Evolutionary conservation across 768 basidiomycete species (phyloP), one percentile per base, ranked within the genome.

Genomic region (Leucogyrophana mollusca): DNA sequence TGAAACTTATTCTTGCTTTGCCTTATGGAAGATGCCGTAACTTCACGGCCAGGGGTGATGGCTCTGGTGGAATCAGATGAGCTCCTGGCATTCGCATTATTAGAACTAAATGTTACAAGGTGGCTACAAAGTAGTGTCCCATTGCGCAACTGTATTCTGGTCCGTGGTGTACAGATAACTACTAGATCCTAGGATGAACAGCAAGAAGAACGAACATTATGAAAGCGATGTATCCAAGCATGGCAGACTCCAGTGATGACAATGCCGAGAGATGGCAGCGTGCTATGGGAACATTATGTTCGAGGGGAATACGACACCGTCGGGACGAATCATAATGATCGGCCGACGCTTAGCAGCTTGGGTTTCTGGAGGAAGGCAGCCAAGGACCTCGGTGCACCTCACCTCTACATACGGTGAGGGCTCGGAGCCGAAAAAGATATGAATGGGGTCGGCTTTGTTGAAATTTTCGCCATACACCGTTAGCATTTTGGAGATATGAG

Each of bases 381-480:
- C 88, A 17, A 90, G 66, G 14, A 90, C 88, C 69, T 94, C 90
- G 25, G 84, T 84, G 69, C 91, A 92, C 50, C 90, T 80, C 57
- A 93, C 83, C 69, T 92, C 90, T 51, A 87, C 86, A 61, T 82
- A 87, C n/a, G 87, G 85, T 47, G 88, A 90, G 43, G 85, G 88
- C 64, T 90, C 87, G 20, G 83, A 80, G 34, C 92, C 91, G 56
- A 94, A 91, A 76, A 90, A 94, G 43, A 94, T 82, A 36, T 77
- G 80, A 49, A 90, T 74, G 30, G 90, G 88, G 48, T 92, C 88
- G 32, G 77, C 65, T 73, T 91, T 92, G 59, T 78, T 81, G 65
- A 94, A 91, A 69, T 93, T 89, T 68, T 93, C 89, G 47, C 91
- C 92, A 57, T 92, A 90, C 1, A 94, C 74, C 20, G 90, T 93